Evolutionary conservation across 345 rosid species (phyloP).

Genomic region (Populus ilicifolia): DNA sequence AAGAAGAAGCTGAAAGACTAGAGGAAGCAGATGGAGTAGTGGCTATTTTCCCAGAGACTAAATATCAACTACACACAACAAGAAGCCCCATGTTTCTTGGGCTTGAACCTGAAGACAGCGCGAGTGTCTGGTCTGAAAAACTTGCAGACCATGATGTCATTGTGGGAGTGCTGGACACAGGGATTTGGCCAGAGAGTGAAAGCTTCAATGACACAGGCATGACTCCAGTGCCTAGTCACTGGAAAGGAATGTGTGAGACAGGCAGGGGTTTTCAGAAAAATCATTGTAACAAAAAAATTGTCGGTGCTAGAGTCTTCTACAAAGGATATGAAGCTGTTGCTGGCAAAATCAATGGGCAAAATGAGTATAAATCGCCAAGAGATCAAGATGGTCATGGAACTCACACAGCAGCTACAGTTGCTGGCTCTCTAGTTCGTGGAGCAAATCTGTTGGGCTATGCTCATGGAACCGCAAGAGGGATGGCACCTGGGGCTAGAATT

Average conservation of each 20-base stretch:
- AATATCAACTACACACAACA: slow-evolving; percentile 27
- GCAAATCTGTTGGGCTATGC: slow-evolving; percentile 29
- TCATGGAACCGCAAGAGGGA: slow-evolving; percentile 31
- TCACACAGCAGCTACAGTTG: slow-evolving; percentile 30
- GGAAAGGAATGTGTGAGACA: slow-evolving; percentile 30
- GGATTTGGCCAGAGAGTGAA: slow-evolving; percentile 29
- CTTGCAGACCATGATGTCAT: slow-evolving; percentile 21
- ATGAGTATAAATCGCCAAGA: slow-evolving; percentile 25
- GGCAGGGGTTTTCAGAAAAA: slow-evolving; percentile 19
- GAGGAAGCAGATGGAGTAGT: slow-evolving; percentile 22
- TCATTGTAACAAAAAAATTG: slow-evolving; percentile 26
- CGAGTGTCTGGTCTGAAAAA: slow-evolving; percentile 15
- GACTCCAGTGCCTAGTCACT: slow-evolving; percentile 17
- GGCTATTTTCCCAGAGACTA: slow-evolving; percentile 23
- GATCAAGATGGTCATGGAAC: slow-evolving; percentile 37
- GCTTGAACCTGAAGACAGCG: slow-evolving; percentile 19
- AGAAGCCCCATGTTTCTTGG: slow-evolving; percentile 29
- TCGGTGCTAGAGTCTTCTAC: slow-evolving; percentile 27
- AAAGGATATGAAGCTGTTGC: slow-evolving; percentile 25
- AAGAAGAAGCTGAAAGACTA: slow-evolving; percentile 26
- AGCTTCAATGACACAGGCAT: slow-evolving; percentile 34
- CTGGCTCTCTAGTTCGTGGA: slow-evolving; percentile 21
- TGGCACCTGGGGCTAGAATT: slow-evolving; percentile 31
- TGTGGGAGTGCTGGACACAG: slow-evolving; percentile 28
- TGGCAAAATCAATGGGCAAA: slow-evolving; percentile 22